Conservation (phyloP, 2,329 filamentous ascomycete species). For the Canariomyces notabilis region DNA sequence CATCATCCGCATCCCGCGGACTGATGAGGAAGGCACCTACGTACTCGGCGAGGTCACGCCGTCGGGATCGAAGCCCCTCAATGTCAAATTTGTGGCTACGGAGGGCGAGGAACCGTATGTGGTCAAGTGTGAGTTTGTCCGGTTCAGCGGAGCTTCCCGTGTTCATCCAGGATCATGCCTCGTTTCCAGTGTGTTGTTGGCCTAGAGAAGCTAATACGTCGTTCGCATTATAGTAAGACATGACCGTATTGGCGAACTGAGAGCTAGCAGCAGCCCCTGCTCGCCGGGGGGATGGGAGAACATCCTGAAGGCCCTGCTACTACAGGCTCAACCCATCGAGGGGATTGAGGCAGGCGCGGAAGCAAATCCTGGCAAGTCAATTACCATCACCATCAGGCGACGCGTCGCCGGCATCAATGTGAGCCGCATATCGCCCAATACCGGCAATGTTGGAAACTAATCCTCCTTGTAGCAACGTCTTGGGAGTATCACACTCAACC, state of each 20-base stretch:
- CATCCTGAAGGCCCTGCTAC: conserved; percentile 54
- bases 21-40: conserved; percentile 46
- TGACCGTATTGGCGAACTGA: conserved; percentile 47
- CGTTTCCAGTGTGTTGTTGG: not conserved
- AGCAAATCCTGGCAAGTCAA: conserved; percentile 45
- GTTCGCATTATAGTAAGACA: conserved; percentile 47
- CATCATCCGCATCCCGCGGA: conserved; percentile 56
- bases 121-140: conserved; percentile 46
- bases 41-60: conserved; percentile 57
- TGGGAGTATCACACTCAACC: conserved; percentile 56
- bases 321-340: conserved; percentile 42
- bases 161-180: not conserved
- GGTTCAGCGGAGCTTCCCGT: not conserved
- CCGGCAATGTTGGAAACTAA: conserved; percentile 8
- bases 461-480: conserved; percentile 54
- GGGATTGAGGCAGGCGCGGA: conserved; percentile 58
- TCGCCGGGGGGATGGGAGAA: conserved; percentile 61
- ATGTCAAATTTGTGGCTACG: conserved; percentile 63
- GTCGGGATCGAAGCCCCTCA: conserved; percentile 47
- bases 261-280: conserved; percentile 49
- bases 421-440: conserved; percentile 30
- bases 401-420: conserved; percentile 65
- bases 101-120: conserved; percentile 60
- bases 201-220: conserved; percentile 5
- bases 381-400: conserved; percentile 62